A percentile compares a stretch with the other conserved stretches of the same genome.
phyloP scores from a whole-genome alignment of 495 filamentous ascomycete genomes.

The Podospora pseudoanserina region DNA sequence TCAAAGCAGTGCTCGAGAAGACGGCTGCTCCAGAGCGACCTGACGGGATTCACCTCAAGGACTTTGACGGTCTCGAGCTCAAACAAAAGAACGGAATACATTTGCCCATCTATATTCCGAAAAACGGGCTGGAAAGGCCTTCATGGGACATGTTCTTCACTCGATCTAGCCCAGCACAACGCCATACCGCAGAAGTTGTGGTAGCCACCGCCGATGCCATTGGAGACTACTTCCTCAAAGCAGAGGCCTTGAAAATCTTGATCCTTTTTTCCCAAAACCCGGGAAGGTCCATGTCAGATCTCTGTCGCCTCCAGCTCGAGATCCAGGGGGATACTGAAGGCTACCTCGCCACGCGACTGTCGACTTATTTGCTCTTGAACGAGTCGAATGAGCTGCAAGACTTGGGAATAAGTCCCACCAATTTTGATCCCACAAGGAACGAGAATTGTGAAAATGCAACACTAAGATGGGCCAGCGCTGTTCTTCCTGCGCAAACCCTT shows the following conservation, averaged over 20 bases:
- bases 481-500: not conserved
- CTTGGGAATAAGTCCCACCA: not conserved
- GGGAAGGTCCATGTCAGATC: not conserved
- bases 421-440: not conserved
- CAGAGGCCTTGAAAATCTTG: slow-evolving; percentile 17
- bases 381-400: not conserved
- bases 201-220: slow-evolving; percentile 14
- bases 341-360: not conserved
- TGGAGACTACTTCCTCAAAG: slow-evolving; percentile 22
- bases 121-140: slow-evolving; percentile 12
- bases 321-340: not conserved
- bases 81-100: slow-evolving; percentile 10
- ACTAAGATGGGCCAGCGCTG: not conserved
- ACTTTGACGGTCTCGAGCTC: slow-evolving; percentile 14
- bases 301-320: not conserved
- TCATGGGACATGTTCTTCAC: slow-evolving; percentile 18
- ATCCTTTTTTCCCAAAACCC: slow-evolving; percentile 17
- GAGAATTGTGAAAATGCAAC: not conserved
- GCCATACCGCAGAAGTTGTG: slow-evolving; percentile 15
- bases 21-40: not conserved
- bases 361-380: not conserved
- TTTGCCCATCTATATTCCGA: slow-evolving; percentile 23
- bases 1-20: slow-evolving; percentile 17
- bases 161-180: slow-evolving; percentile 5
- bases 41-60: slow-evolving; percentile 10